These are phyloP conservation scores for Talaromyces pinophilus DNA, from an alignment of 2,329 filamentous ascomycete genomes.

Conservation along the genomic window DNA sequence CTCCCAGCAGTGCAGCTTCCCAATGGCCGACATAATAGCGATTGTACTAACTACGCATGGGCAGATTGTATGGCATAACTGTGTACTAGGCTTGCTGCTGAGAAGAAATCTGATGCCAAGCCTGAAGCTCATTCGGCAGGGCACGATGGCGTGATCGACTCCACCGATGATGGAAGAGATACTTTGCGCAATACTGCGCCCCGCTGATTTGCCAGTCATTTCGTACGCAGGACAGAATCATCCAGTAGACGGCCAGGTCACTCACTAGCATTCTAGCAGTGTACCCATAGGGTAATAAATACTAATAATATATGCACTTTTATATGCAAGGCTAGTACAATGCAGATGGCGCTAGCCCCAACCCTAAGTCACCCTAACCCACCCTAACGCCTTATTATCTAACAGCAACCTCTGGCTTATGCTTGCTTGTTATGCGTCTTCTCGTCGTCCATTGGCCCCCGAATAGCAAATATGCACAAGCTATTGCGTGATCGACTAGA, in stretches of 20 bases:
- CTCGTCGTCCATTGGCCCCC: neutral
- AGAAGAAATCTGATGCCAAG: slow-evolving; percentile 8
- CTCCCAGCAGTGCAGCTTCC: neutral
- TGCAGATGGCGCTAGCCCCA: slow-evolving; percentile 7
- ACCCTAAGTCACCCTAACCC: slow-evolving; percentile 4
- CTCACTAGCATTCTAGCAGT: neutral
- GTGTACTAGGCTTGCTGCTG: neutral
- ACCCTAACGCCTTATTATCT: neutral
- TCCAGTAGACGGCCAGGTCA: neutral
- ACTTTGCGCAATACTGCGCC: neutral
- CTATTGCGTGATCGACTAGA: slow-evolving; percentile 14
- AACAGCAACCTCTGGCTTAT: neutral
- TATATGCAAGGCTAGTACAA: neutral
- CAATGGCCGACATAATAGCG: neutral
- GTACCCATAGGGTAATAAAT: neutral
- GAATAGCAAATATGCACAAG: slow-evolving; percentile 16
- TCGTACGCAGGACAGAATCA: neutral
- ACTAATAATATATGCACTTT: neutral
- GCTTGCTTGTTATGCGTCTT: neutral
- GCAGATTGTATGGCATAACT: neutral
- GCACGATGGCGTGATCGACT: slow-evolving; percentile 23
- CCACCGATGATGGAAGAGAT: slow-evolving; percentile 23
- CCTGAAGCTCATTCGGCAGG: slow-evolving; percentile 5
- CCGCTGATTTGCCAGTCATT: neutral
- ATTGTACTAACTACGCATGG: neutral